Base-by-base conservation (phyloP, 805 yeast species). In the Danielozyma ontarioensis region DNA sequence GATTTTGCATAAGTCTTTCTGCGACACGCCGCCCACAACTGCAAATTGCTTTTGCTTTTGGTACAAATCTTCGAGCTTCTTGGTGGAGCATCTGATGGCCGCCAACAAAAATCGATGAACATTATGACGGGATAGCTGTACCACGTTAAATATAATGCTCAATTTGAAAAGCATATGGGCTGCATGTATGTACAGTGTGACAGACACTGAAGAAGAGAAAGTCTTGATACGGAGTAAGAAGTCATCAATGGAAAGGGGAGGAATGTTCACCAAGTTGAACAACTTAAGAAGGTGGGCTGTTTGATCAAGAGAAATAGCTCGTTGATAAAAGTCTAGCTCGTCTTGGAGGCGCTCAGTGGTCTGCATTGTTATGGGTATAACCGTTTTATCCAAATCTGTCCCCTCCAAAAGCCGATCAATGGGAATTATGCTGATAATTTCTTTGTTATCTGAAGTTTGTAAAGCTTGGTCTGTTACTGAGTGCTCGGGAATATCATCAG, bases 61-160 rank as follows among this genome's bases (percentile, higher is more conserved):
- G 44, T 68, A 63, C 28, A 68, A 57, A 41, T 69, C 75, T 40
- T 69, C 75, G 17, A 68, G 50, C 23, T 61, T 48, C 39, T 69
- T 69, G 16, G 57, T 54, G 25, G 71, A 55, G 16, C 70, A 50
- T 26, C 75, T 46, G 12, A 68, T 38, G 24, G 55, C 50, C 2
- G 72, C 61, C 36, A 68, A 48, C 6, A 66, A 43, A 28, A 69
- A 44, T 22, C 75, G 42, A 38, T 65, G 63, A 4, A 59, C 64
- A 36, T 69, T 68, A 29, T 59, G 42, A 33, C 26, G 57, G 37
- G 63, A 57, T 10, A 69, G 47, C 4, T 50, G 53, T 17, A 62
- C 49, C 11, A 60, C 47, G 31, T 57, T 55, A 32, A 62, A 49
- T 13, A 64, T 40, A 17, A 64, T 42, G 28, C 62, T 41, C 25